A percentile compares a stretch with the other conserved stretches of the same genome.
These are phyloP conservation scores for Pseudonitzschia multistriata DNA, from an alignment of 108 stramenopile genomes.

Conservation along the genomic window DNA sequence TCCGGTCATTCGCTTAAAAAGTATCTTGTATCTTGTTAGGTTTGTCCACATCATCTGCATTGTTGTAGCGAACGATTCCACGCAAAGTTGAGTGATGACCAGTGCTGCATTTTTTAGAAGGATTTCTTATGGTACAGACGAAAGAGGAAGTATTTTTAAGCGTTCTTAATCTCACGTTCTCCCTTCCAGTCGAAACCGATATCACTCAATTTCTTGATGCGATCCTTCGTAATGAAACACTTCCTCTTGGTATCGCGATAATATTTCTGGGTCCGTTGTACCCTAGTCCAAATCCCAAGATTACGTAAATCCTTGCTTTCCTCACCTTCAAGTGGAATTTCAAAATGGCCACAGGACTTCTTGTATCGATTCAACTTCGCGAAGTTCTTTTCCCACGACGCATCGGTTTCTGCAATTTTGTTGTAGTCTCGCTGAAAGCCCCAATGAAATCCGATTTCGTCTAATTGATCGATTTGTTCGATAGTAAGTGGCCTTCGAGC, in stretches of 20 bases:
- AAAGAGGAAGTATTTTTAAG: background rate
- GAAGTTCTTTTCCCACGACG: constrained; percentile 7
- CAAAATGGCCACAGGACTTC: background rate
- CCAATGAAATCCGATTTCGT: constrained; percentile 17
- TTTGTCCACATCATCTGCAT: no score
- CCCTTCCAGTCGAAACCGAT: constrained; percentile 21
- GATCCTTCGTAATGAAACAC: constrained; percentile 14
- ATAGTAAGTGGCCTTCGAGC: background rate
- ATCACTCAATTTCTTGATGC: constrained; percentile 3
- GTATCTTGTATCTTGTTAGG: no score
- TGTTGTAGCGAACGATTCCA: no score
- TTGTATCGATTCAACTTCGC: constrained; percentile 10
- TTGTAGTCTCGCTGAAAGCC: background rate
- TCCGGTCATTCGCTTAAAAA: no score
- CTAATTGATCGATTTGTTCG: constrained; percentile 9
- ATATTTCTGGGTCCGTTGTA: constrained; percentile 12
- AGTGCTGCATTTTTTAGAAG: no score
- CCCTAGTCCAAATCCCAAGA: constrained; percentile 8
- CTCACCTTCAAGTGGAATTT: background rate
- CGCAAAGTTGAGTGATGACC: no score
- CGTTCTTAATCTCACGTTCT: background rate
- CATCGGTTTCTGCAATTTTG: background rate
- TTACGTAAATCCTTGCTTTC: background rate
- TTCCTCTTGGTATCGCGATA: constrained; percentile 4
- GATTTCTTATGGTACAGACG: no score